These are phyloP conservation scores for Dendrobium nobile DNA, from an alignment of 106 monocot genomes.

Conservation along the genomic window DNA sequence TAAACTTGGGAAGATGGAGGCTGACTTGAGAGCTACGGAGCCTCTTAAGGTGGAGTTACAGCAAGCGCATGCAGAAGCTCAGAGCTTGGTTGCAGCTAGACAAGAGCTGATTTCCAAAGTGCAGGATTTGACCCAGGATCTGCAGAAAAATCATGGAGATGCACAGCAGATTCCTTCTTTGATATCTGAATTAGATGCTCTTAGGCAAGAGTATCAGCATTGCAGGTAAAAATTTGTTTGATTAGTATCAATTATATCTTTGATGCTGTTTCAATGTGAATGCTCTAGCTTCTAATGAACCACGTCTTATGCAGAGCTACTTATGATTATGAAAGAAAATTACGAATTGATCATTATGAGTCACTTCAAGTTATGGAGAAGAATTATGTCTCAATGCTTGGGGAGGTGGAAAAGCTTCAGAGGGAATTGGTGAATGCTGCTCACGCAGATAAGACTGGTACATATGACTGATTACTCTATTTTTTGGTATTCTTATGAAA, in stretches of 20 bases:
- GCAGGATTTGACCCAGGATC: conserved; percentile 55
- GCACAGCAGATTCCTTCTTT: conserved; percentile 53
- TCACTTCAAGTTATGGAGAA: conserved; percentile 83
- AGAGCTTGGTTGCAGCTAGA: conserved; percentile 36
- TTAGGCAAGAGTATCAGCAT: conserved; percentile 74
- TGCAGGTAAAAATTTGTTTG: conserved; percentile 35
- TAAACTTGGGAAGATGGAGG: conserved; percentile 67
- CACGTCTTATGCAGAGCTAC: conserved; percentile 34
- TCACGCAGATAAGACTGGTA: conserved; percentile 31
- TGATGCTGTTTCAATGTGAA: neutral
- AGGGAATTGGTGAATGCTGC: conserved; percentile 47
- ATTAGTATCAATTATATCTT: neutral
- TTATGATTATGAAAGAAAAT: conserved; percentile 80
- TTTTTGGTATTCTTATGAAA: neutral
- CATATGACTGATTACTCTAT: neutral
- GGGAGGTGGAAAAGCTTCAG: conserved; percentile 68
- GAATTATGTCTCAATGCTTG: conserved; percentile 75
- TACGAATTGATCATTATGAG: conserved; percentile 60
- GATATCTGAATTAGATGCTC: conserved; percentile 52
- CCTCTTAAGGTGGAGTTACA: conserved; percentile 52
- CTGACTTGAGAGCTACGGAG: conserved; percentile 46
- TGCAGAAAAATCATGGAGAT: conserved; percentile 44
- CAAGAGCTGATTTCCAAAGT: conserved; percentile 48
- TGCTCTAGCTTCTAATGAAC: neutral
- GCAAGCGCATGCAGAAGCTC: conserved; percentile 50